These are phyloP conservation scores for Metschnikowia gruessii DNA, from an alignment of 805 yeast species.

Conservation along the genomic window DNA sequence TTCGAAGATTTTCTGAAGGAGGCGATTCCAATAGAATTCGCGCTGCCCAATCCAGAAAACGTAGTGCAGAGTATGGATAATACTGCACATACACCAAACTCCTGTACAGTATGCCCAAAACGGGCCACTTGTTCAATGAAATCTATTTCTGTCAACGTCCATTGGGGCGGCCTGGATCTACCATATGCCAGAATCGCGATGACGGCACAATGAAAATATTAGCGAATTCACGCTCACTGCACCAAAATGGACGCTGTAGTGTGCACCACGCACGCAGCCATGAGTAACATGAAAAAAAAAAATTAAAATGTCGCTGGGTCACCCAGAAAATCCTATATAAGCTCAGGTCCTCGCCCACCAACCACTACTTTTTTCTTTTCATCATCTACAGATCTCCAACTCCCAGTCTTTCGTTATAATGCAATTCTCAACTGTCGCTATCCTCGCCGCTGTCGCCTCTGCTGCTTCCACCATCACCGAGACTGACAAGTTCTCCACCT, in stretches of 20 bases:
- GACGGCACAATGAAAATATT: background rate
- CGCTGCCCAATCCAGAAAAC: background rate
- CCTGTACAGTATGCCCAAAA: background rate
- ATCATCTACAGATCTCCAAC: conserved; percentile 30
- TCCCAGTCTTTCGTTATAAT: conserved; percentile 30
- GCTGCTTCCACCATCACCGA: conserved; percentile 35
- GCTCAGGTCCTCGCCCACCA: conserved; percentile 6
- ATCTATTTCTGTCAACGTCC: conserved; percentile 3
- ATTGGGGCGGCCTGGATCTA: background rate
- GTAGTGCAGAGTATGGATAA: background rate
- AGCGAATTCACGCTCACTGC: background rate
- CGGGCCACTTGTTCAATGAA: background rate
- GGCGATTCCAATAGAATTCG: background rate
- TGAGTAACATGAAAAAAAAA: background rate
- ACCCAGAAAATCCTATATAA: conserved; percentile 8
- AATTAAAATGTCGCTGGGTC: background rate
- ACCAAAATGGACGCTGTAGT: background rate
- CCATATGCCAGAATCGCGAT: background rate
- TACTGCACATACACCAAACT: background rate
- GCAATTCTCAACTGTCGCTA: conserved; percentile 47
- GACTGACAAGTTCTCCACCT: conserved; percentile 26
- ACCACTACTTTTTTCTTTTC: conserved; percentile 13
- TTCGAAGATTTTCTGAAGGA: background rate
- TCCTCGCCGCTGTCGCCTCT: conserved; percentile 33
- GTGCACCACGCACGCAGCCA: background rate